phyloP scores from a whole-genome alignment of 331 rosid species.

The Malus hybrid region DNA sequence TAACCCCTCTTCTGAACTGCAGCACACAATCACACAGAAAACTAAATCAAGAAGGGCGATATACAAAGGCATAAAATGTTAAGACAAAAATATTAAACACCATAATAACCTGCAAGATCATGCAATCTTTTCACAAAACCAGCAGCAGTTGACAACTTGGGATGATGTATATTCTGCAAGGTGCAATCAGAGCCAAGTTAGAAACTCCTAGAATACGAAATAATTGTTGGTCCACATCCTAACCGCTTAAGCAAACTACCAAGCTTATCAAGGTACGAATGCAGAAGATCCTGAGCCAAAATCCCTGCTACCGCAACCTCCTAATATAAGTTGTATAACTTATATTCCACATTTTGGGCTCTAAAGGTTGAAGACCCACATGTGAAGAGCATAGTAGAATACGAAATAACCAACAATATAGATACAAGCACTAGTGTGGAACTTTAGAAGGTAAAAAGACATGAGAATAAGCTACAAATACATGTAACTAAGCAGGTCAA shows the following conservation, averaged over 20 bases:
- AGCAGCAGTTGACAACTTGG: conserved; percentile 33
- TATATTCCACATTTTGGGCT: background rate
- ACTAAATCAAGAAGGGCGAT: background rate
- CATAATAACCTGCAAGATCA: conserved; percentile 34
- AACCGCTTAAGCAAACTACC: background rate
- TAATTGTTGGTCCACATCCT: background rate
- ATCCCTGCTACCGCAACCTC: background rate
- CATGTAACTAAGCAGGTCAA: background rate
- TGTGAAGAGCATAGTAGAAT: background rate
- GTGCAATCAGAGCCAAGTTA: conserved; percentile 11
- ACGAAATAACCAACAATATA: background rate
- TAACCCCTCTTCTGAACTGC: conserved; percentile 44
- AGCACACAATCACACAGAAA: background rate
- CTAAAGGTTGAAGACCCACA: background rate
- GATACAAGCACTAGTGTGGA: background rate
- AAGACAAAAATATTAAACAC: background rate
- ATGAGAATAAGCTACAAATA: background rate
- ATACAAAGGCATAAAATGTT: background rate
- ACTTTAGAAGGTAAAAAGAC: background rate
- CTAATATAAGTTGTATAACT: background rate
- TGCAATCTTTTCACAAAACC: conserved; percentile 42
- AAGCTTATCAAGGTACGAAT: background rate
- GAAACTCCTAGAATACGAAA: background rate
- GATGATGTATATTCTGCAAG: conserved; percentile 45
- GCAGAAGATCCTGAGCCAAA: background rate